Evolutionary conservation across 257 asterid species (phyloP).

Genomic region (Ligustrum vulgare): DNA sequence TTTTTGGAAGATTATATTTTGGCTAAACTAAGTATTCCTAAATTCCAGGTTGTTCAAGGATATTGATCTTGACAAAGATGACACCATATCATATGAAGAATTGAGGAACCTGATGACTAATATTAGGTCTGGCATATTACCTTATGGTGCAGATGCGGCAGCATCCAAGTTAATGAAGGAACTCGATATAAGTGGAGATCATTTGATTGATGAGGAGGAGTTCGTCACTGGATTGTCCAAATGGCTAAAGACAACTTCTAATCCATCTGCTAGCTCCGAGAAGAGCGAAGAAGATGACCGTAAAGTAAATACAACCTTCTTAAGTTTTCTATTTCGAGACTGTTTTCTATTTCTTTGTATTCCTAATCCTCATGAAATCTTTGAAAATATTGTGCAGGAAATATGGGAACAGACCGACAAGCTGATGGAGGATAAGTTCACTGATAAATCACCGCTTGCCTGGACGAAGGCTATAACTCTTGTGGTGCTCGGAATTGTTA

Average conservation of each 20-base stretch:
- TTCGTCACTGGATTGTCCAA: constrained; percentile 27
- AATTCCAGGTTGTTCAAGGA: constrained; percentile 44
- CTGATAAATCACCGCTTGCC: constrained; percentile 45
- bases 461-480: constrained; percentile 50
- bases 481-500: constrained; percentile 41
- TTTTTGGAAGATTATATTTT: neutral
- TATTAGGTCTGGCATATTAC: constrained; percentile 42
- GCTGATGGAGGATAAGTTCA: constrained; percentile 40
- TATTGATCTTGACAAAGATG: constrained; percentile 45
- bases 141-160: constrained; percentile 37
- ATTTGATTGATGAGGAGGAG: constrained; percentile 29
- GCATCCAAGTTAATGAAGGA: constrained; percentile 31
- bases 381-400: constrained; percentile 36
- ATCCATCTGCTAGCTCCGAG: constrained; percentile 4
- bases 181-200: constrained; percentile 31
- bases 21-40: neutral
- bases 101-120: constrained; percentile 37
- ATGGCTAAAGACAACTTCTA: constrained; percentile 20
- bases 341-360: neutral
- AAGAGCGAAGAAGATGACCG: constrained; percentile 33
- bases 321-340: neutral
- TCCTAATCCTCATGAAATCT: neutral
- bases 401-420: constrained; percentile 60
- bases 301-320: constrained; percentile 30
- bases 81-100: constrained; percentile 41